A percentile compares a stretch with the other conserved stretches of the same genome.
Evolutionary conservation across 2,329 filamentous ascomycete species (phyloP).

Genomic region (Penicillium nordicum): DNA sequence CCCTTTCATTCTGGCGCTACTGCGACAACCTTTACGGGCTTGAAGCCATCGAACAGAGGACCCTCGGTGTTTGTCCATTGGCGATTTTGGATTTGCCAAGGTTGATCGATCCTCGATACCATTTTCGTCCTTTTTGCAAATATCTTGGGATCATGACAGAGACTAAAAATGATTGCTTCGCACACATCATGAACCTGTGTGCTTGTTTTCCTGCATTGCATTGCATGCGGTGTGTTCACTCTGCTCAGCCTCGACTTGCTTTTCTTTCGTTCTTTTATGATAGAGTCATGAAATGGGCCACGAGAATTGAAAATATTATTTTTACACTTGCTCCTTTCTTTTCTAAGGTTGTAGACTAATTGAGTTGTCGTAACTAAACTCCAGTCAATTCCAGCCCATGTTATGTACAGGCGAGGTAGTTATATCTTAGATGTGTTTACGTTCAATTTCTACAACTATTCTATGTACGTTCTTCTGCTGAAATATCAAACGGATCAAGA

Average conservation of each 20-base stretch:
- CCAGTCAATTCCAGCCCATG: not conserved
- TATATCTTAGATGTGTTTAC: not conserved
- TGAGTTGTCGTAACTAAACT: not conserved
- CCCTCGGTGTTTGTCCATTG: constrained; percentile 17
- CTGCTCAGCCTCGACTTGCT: constrained; percentile 28
- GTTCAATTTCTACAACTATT: not conserved
- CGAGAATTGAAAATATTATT: constrained; percentile 30
- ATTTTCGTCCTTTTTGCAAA: constrained; percentile 20
- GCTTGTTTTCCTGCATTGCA: constrained; percentile 25
- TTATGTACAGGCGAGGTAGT: not conserved
- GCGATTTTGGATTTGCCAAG: constrained; percentile 13
- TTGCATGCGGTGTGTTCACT: constrained; percentile 27
- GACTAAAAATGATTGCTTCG: constrained; percentile 27
- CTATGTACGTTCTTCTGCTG: not conserved
- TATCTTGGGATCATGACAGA: constrained; percentile 26
- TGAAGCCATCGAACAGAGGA: constrained; percentile 28
- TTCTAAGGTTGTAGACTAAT: not conserved
- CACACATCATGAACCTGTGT: constrained; percentile 28
- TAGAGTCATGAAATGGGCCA: constrained; percentile 35
- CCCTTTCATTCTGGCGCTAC: constrained; percentile 14
- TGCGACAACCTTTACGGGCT: constrained; percentile 27
- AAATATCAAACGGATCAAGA: not conserved
- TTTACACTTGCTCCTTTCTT: not conserved
- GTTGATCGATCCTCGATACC: constrained; percentile 10
- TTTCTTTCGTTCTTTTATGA: constrained; percentile 31